Evolutionary conservation across 2,329 filamentous ascomycete species (phyloP).

Genomic region (Alternaria arborescens): DNA sequence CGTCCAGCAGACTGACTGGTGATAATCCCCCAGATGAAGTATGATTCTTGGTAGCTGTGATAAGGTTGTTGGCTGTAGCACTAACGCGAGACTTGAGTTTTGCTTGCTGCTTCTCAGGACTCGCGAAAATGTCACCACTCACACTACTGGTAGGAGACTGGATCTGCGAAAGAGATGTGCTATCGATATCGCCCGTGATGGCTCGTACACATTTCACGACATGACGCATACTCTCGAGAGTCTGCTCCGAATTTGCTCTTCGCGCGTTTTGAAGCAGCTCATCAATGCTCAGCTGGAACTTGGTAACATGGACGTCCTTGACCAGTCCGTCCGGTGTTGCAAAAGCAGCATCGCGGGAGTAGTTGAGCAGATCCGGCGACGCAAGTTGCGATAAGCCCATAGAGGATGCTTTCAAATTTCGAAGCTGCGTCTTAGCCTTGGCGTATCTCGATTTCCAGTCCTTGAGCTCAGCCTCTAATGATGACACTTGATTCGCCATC

Average conservation of each 20-base stretch:
- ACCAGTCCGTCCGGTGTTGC: slow-evolving; percentile 78
- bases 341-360: slow-evolving; percentile 72
- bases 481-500: slow-evolving; percentile 76
- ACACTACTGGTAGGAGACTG: slow-evolving; percentile 49
- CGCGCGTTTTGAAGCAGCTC: slow-evolving; percentile 84
- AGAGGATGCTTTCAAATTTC: slow-evolving; percentile 81
- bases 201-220: slow-evolving; percentile 83
- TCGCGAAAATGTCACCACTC: slow-evolving; percentile 41
- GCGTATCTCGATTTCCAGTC: slow-evolving; percentile 93
- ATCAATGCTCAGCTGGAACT: slow-evolving; percentile 93
- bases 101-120: slow-evolving; percentile 62
- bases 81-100: slow-evolving; percentile 85
- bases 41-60: slow-evolving; percentile 94
- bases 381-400: slow-evolving; percentile 73
- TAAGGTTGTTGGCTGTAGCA: slow-evolving; percentile 93
- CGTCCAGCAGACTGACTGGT: slow-evolving; percentile 91
- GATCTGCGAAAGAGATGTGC: slow-evolving; percentile 58
- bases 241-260: slow-evolving; percentile 73
- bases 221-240: slow-evolving; percentile 85
- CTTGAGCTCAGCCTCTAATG: slow-evolving; percentile 82
- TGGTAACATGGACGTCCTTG: slow-evolving; percentile 91
- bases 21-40: slow-evolving; percentile 82
- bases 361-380: slow-evolving; percentile 68
- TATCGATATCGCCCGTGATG: slow-evolving; percentile 80
- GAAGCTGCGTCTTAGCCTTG: slow-evolving; percentile 84